Percentiles rank a stretch among this genome's conserved stretches.
Conservation (phyloP, 2,329 filamentous ascomycete species). For the Fusarium torulosum region DNA sequence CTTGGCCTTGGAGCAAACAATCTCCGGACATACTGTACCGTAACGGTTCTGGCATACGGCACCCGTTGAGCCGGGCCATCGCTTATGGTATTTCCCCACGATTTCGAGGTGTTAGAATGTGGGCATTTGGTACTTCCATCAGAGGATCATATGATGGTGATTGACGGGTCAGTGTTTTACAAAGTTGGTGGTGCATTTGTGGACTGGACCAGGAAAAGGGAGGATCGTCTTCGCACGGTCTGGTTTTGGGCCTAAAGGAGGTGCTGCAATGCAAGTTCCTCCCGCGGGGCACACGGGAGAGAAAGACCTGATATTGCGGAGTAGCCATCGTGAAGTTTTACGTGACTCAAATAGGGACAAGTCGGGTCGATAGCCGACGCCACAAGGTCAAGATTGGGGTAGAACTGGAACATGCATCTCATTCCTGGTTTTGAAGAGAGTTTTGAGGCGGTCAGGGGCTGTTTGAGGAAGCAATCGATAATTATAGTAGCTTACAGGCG, state of each 20-base stretch:
- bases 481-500: no score
- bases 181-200: conserved; percentile 18
- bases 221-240: conserved; percentile 41
- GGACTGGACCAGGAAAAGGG: conserved; percentile 31
- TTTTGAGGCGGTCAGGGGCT: conserved; percentile 10
- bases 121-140: background rate
- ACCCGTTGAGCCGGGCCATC: conserved; percentile 32
- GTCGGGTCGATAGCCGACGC: conserved; percentile 46
- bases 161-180: background rate
- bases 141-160: conserved; percentile 8
- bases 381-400: conserved; percentile 32
- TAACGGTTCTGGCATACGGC: conserved; percentile 1
- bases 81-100: conserved; percentile 33
- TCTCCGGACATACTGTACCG: conserved; percentile 36
- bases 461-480: conserved; percentile 2
- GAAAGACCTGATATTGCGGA: conserved; percentile 45
- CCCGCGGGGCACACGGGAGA: conserved; percentile 29
- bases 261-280: background rate
- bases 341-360: conserved; percentile 43
- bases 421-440: conserved; percentile 24
- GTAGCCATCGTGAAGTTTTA: conserved; percentile 45
- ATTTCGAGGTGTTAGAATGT: conserved; percentile 16
- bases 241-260: conserved; percentile 15
- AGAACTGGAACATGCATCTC: conserved; percentile 15
- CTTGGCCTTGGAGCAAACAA: conserved; percentile 29